These are phyloP conservation scores for Backusella luteola DNA, from an alignment of 192 early-diverging fungal genomes.

Conservation along the genomic window DNA sequence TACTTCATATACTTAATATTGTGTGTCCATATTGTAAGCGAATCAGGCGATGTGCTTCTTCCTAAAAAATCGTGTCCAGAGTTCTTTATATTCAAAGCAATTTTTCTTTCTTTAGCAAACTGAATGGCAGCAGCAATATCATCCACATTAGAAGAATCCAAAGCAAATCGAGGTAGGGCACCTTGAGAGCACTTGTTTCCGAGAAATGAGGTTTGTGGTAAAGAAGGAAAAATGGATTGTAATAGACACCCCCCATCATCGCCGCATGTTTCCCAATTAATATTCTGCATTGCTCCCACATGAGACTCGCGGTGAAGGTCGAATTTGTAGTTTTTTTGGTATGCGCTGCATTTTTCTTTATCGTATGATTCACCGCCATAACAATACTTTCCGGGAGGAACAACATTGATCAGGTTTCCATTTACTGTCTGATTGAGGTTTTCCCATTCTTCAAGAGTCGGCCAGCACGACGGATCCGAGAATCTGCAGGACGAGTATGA, in stretches of 20 bases:
- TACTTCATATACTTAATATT: conserved; percentile 38
- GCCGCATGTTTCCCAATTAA: conserved; percentile 31
- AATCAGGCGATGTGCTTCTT: conserved; percentile 40
- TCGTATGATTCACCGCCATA: conserved; percentile 29
- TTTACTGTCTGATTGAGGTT: conserved; percentile 14
- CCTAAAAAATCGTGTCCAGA: conserved; percentile 54
- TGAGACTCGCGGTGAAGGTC: conserved; percentile 3
- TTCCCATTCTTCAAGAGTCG: conserved; percentile 25
- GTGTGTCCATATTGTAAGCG: conserved; percentile 47
- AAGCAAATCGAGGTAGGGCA: conserved; percentile 32
- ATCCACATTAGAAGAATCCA: conserved; percentile 26
- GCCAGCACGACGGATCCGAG: conserved; percentile 29
- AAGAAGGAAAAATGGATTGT: background rate
- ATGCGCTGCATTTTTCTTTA: conserved; percentile 19
- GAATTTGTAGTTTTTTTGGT: background rate
- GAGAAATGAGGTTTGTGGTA: background rate
- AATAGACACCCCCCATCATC: conserved; percentile 13
- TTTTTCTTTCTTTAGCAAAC: conserved; percentile 40
- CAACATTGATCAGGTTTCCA: conserved; percentile 24
- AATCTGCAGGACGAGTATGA: background rate
- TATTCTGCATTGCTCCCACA: conserved; percentile 15
- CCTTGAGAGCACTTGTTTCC: conserved; percentile 29
- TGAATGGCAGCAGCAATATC: conserved; percentile 32
- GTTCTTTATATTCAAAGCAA: conserved; percentile 55
- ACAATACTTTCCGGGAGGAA: conserved; percentile 30